phyloP scores from a whole-genome alignment of 257 asterid species.

The Avicennia marina region DNA sequence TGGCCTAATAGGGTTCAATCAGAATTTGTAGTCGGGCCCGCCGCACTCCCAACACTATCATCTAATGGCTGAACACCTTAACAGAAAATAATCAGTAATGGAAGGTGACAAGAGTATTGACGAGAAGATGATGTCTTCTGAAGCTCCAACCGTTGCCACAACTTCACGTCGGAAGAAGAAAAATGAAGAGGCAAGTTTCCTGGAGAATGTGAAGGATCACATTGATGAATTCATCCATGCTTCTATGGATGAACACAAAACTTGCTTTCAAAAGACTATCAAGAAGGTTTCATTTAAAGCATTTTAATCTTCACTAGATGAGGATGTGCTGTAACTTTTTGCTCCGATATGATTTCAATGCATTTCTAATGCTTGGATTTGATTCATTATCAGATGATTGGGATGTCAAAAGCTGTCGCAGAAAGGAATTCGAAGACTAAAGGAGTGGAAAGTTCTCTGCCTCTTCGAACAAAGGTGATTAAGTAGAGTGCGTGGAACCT shows the following conservation, averaged over 20 bases:
- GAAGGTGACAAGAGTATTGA: constrained; percentile 27
- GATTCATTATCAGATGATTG: constrained; percentile 52
- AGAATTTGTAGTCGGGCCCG: too few species aligned
- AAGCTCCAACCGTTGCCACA: constrained; percentile 31
- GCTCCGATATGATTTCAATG: background rate
- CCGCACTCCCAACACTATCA: too few species aligned
- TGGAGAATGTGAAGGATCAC: constrained; percentile 73
- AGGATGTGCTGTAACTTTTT: background rate
- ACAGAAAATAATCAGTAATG: constrained; percentile 17
- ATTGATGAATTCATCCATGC: constrained; percentile 69
- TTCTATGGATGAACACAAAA: constrained; percentile 77
- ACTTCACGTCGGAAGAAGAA: constrained; percentile 67
- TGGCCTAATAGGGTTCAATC: too few species aligned
- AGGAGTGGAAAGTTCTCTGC: constrained; percentile 61
- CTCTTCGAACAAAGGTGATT: constrained; percentile 52
- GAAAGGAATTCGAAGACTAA: constrained; percentile 41
- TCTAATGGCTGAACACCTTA: background rate
- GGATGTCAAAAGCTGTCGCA: constrained; percentile 71
- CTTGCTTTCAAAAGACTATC: constrained; percentile 68
- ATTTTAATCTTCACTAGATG: background rate
- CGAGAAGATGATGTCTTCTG: constrained; percentile 25
- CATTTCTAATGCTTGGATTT: constrained; percentile 4
- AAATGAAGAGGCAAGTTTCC: constrained; percentile 47
- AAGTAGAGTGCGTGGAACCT: constrained; percentile 23
- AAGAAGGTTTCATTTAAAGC: constrained; percentile 40